Evolutionary conservation across 2,329 filamentous ascomycete species (phyloP), one percentile per base, ranked within the genome.

Genomic region (Penicillium oxalicum): DNA sequence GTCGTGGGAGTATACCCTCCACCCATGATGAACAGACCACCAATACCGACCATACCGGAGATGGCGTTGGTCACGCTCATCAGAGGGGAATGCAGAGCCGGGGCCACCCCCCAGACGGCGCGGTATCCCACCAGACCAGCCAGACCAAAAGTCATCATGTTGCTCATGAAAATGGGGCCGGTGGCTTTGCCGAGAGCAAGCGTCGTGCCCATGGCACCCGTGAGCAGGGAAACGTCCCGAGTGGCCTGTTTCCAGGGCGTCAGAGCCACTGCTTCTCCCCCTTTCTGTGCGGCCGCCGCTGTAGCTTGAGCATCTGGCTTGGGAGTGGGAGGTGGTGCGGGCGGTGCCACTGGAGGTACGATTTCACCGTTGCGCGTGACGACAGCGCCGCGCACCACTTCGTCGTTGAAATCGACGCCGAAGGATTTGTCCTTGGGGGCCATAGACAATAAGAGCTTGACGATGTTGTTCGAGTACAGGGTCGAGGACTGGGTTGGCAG

Each of bases 31-130:
- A 94, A 95, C 55, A 95, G 77, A 9, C 90, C 89, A 48, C 89
- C 90, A 52, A 95, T 78, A 49, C 89, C 90, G 28, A 95, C 90
- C 86, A 95, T 88, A 46, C 86, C 88, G 29, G 88, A 93, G 59
- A 95, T 95, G 27, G 90, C 90, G 65, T 95, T 95, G 6, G 90
- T 95, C 33, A 94, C 89, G 58, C 86, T 91, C 90, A 95, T 95
- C 4, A 95, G 73, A 1, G 89, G 90, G 2, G 87, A 91, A 67
- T 95, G 90, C 4, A 95, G 76, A 33, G 89, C 88, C 6, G 89
- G 89, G 0, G 77, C 74, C 9, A 95, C 89, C 45, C 88, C 88
- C 89, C 89, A 95, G 25, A 95, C 87, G 5, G 88, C 88, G 42
- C 89, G 81, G 63, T 95, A 95, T 6, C 89, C 90, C 54, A 95